phyloP scores from a whole-genome alignment of 2,329 filamentous ascomycete genomes.

The Lecanicillium sp. region DNA sequence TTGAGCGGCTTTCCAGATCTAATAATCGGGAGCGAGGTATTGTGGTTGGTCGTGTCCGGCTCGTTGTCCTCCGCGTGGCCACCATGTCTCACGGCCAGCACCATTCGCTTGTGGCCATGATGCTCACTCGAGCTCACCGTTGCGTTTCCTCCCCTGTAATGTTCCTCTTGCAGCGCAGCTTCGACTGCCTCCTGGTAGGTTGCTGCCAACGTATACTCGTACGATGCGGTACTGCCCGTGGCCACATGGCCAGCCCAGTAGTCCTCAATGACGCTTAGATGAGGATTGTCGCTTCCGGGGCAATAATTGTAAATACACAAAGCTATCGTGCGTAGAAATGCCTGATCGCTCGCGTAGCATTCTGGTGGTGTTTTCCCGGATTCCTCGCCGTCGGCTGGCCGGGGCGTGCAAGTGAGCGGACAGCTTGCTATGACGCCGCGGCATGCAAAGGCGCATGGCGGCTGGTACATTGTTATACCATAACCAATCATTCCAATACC shows the following conservation, averaged over 20 bases:
- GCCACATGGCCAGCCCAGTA: conserved; percentile 22
- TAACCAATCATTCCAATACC: conserved; percentile 24
- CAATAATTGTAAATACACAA: conserved; percentile 26
- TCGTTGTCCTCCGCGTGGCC: conserved; percentile 4
- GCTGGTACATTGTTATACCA: conserved; percentile 27
- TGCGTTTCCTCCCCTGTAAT: conserved; percentile 3
- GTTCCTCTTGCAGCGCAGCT: conserved; percentile 15
- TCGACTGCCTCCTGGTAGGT: conserved; percentile 19
- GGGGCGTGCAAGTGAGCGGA: conserved; percentile 22
- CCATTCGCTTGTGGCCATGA: conserved; percentile 3
- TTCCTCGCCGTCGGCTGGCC: conserved; percentile 14
- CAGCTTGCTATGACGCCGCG: conserved; percentile 19
- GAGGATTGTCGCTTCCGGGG: conserved; percentile 13
- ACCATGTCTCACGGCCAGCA: conserved; percentile 9
- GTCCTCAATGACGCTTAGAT: conserved; percentile 13
- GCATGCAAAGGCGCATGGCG: conserved; percentile 27
- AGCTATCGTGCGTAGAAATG: conserved; percentile 24
- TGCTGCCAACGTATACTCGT: conserved; percentile 16
- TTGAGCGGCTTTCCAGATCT: conserved; percentile 19
- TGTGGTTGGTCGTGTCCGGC: conserved; percentile 7
- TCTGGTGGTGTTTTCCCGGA: conserved; percentile 16
- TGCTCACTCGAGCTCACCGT: not conserved
- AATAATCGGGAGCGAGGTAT: conserved; percentile 16
- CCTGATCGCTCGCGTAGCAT: conserved; percentile 20
- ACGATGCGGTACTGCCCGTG: conserved; percentile 17